Percentiles rank a stretch among this genome's conserved stretches.
These are phyloP conservation scores for Beauveria sp. DNA, from an alignment of 2,329 filamentous ascomycete species.

Conservation along the genomic window DNA sequence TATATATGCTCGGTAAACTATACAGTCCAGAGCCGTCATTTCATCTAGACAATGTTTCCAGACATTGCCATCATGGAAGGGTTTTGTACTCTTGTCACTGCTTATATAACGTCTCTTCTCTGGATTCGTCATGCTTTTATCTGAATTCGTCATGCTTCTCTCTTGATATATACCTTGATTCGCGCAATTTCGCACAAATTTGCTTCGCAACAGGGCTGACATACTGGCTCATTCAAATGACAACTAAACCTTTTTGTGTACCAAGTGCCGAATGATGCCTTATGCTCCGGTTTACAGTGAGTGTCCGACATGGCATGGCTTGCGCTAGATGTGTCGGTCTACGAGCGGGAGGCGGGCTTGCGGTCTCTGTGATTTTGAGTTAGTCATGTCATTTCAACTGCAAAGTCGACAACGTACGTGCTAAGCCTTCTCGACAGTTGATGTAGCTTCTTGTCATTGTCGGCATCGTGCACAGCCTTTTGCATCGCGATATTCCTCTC, in stretches of 20 bases:
- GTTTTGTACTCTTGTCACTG: neutral
- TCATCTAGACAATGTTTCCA: neutral
- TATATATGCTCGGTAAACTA: constrained; percentile 6
- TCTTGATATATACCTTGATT: neutral
- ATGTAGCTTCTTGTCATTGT: constrained; percentile 83
- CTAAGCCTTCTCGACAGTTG: constrained; percentile 85
- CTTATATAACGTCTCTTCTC: neutral
- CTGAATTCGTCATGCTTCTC: neutral
- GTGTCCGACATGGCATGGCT: neutral
- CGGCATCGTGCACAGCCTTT: constrained; percentile 78
- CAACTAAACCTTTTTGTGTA: neutral
- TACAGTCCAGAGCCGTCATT: neutral
- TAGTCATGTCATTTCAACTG: neutral
- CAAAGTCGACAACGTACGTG: constrained; percentile 61
- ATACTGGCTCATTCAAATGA: neutral
- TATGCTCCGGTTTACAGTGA: neutral
- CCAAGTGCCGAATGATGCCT: neutral
- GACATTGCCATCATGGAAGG: neutral
- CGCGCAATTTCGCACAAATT: neutral
- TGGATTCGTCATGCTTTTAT: neutral
- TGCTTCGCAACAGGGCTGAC: neutral
- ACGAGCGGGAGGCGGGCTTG: constrained; percentile 4
- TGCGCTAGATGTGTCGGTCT: neutral
- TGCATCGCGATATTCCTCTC: constrained; percentile 77
- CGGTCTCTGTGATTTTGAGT: neutral